Evolutionary conservation across 1,284 basidiomycete genomes (phyloP).

Genomic region (Pascua sp.): DNA sequence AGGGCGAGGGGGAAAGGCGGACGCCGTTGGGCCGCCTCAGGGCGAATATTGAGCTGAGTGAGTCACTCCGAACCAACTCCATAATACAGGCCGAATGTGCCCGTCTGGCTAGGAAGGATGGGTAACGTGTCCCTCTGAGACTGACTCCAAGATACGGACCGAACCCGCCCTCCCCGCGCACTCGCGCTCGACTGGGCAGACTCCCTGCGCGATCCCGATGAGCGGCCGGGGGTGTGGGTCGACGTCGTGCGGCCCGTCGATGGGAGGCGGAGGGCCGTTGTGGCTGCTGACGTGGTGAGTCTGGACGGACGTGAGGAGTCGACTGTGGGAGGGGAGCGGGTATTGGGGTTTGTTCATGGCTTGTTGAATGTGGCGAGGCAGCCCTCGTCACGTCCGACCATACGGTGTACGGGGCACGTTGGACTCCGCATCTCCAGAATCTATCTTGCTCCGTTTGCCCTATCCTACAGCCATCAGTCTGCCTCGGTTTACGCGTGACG

Average conservation of each 20-base stretch:
- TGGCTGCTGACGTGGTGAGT: constrained; percentile 50
- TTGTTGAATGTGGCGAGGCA: too few species aligned
- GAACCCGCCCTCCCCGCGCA: not conserved
- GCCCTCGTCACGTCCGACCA: too few species aligned
- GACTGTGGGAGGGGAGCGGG: too few species aligned
- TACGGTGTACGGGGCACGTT: too few species aligned
- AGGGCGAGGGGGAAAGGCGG: constrained; percentile 36
- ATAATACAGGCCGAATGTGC: not conserved
- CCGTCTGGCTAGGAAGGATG: too few species aligned
- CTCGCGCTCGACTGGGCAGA: constrained; percentile 39
- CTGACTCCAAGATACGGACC: not conserved
- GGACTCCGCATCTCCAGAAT: too few species aligned
- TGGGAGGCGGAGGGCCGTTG: constrained; percentile 21
- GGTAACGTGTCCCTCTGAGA: too few species aligned
- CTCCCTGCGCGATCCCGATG: constrained; percentile 6
- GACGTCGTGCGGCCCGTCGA: constrained; percentile 6
- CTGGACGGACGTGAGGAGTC: too few species aligned
- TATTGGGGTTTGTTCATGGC: too few species aligned
- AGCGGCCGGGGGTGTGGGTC: constrained; percentile 27
- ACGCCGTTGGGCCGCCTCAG: constrained; percentile 35
- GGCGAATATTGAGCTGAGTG: constrained; percentile 41
- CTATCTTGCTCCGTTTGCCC: too few species aligned
- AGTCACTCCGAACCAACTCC: not conserved
- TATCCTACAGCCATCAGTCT: too few species aligned
- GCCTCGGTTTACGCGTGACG: not conserved